Evolutionary conservation across 2,329 filamentous ascomycete genomes (phyloP).

Genomic region (Zasmidium angulare): DNA sequence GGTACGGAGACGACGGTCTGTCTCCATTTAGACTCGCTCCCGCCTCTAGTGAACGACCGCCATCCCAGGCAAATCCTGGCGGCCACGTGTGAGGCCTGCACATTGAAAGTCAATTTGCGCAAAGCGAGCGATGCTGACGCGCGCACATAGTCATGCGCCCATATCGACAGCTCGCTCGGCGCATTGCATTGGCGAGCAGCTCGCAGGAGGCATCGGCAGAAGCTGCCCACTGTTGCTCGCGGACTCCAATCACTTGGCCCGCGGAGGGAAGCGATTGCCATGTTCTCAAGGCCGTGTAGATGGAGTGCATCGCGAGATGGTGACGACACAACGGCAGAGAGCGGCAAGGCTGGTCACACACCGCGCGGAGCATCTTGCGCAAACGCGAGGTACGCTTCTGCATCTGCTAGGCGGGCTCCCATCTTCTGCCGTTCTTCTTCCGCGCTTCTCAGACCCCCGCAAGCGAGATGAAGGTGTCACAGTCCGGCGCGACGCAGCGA

Average conservation of each 20-base stretch:
- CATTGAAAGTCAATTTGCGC: slow-evolving; percentile 1
- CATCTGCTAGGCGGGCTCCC: neutral
- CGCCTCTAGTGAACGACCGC: neutral
- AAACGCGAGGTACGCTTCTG: neutral
- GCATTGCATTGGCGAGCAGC: neutral
- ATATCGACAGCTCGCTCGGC: neutral
- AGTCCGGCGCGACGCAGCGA: slow-evolving; percentile 10
- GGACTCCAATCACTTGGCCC: neutral
- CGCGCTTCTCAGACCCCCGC: slow-evolving; percentile 15
- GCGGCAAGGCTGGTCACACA: slow-evolving; percentile 1
- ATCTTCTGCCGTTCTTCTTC: slow-evolving; percentile 16
- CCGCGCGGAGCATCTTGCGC: neutral
- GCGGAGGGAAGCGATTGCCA: neutral
- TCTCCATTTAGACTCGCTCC: slow-evolving; percentile 2
- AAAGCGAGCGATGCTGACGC: neutral
- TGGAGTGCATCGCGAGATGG: neutral
- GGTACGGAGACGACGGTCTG: neutral
- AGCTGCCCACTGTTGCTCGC: neutral
- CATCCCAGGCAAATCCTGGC: neutral
- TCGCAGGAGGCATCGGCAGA: neutral
- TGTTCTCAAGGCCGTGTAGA: neutral
- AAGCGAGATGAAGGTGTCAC: slow-evolving; percentile 16
- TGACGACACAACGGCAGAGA: slow-evolving; percentile 1
- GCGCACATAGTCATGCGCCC: neutral
- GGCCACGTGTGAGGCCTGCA: slow-evolving; percentile 4